A percentile compares a stretch with the other conserved stretches of the same genome.
phyloP scores from a whole-genome alignment of 2,329 filamentous ascomycete genomes.

The Herpotrichia juniperi region DNA sequence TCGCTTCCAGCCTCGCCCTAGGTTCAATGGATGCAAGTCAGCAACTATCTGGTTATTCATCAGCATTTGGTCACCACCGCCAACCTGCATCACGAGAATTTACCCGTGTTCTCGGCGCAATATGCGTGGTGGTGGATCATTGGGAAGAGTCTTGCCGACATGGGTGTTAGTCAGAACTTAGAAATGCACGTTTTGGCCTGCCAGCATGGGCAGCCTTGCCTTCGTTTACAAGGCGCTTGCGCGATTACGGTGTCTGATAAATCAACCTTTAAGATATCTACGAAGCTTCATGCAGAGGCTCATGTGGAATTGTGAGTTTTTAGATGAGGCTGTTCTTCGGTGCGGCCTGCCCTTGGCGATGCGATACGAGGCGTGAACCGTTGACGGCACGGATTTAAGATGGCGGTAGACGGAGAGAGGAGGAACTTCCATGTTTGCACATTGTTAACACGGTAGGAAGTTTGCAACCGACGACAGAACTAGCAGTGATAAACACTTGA shows the following conservation, averaged over 20 bases:
- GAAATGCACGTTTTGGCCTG: constrained; percentile 2
- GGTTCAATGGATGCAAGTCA: constrained; percentile 8
- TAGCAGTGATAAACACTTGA: too few species aligned
- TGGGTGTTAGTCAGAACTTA: constrained; percentile 16
- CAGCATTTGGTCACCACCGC: constrained; percentile 13
- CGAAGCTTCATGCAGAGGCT: not conserved
- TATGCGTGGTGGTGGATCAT: not conserved
- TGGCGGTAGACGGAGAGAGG: too few species aligned
- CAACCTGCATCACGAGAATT: not conserved
- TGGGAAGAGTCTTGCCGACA: not conserved
- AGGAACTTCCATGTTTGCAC: not conserved
- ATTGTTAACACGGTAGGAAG: not conserved
- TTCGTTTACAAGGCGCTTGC: constrained; percentile 6
- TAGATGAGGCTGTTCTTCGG: too few species aligned
- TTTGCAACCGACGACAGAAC: not conserved
- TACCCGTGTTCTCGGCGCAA: not conserved
- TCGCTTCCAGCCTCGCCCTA: constrained; percentile 2
- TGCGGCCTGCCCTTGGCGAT: too few species aligned
- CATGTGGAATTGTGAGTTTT: too few species aligned
- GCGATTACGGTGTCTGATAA: constrained; percentile 17
- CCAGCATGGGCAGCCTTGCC: not conserved
- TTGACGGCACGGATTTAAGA: too few species aligned
- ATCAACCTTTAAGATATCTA: not conserved
- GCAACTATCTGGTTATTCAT: constrained; percentile 14
- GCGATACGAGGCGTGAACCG: too few species aligned